Conservation (phyloP, 768 basidiomycete species). For the Mycena epipterygia region DNA sequence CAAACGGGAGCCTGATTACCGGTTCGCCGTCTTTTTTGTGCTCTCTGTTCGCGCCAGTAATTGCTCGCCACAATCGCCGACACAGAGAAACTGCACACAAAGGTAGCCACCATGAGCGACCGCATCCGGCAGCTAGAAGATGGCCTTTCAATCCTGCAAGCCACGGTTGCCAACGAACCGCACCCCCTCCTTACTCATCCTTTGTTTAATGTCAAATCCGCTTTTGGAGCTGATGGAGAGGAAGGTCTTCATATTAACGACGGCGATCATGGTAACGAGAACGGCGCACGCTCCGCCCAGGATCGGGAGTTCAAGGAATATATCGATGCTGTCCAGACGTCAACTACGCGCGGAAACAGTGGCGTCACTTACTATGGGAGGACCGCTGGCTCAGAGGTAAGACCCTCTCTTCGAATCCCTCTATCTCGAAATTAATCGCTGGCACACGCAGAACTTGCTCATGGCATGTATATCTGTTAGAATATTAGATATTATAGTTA, state of each 20-base stretch:
- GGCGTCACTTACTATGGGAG: slow-evolving; percentile 79
- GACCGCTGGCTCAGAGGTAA: slow-evolving; percentile 80
- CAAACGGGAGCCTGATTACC: slow-evolving; percentile 81
- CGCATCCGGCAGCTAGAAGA: slow-evolving; percentile 81
- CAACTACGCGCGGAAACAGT: slow-evolving; percentile 79
- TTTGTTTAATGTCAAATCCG: slow-evolving; percentile 74
- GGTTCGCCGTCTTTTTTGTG: slow-evolving; percentile 41
- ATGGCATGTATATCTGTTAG: slow-evolving; percentile 62
- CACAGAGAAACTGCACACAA: slow-evolving; percentile 77
- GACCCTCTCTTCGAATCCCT: slow-evolving; percentile 41
- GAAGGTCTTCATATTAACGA: not conserved
- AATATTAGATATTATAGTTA: too few species aligned
- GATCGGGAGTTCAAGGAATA: slow-evolving; percentile 63
- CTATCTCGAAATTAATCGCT: not conserved
- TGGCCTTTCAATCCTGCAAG: slow-evolving; percentile 69
- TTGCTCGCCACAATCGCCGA: slow-evolving; percentile 61
- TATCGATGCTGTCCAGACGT: slow-evolving; percentile 78
- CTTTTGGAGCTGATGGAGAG: slow-evolving; percentile 68
- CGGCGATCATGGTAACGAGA: slow-evolving; percentile 1
- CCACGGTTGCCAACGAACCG: slow-evolving; percentile 59
- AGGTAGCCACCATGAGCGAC: slow-evolving; percentile 77
- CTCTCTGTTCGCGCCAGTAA: not conserved
- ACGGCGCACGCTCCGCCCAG: too few species aligned
- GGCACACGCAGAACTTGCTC: slow-evolving; percentile 61
- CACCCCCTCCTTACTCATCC: slow-evolving; percentile 75